Percentiles rank a stretch among this genome's conserved stretches.
Evolutionary conservation across 75 land plant species (phyloP).

Genomic region (Picea glauca): DNA sequence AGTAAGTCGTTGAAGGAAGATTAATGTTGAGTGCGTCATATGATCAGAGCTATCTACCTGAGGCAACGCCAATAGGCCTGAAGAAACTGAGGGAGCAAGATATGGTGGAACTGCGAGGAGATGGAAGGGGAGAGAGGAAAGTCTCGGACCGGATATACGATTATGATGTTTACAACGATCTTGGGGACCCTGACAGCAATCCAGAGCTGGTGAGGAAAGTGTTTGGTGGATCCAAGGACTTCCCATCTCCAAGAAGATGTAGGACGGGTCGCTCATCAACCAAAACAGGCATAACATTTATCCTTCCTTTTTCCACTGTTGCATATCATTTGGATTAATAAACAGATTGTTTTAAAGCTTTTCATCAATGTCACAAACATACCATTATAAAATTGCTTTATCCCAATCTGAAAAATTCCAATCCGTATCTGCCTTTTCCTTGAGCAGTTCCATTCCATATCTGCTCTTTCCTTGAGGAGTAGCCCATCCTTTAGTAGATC

Average conservation of each 20-base stretch:
- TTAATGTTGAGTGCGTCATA: no score
- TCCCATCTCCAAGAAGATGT: constrained; percentile 62
- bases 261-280: constrained; percentile 53
- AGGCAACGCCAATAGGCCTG: no score
- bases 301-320: not conserved
- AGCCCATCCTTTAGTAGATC: no score
- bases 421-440: no score
- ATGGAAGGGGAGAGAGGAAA: constrained; percentile 39
- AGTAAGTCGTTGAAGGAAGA: no score
- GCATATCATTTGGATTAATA: not conserved
- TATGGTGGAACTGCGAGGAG: constrained; percentile 35
- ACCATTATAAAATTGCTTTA: not conserved
- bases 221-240: constrained; percentile 45
- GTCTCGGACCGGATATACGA: no score
- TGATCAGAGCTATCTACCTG: no score
- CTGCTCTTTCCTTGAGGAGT: no score
- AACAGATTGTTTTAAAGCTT: not conserved
- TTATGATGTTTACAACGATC: constrained; percentile 63
- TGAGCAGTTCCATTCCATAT: no score
- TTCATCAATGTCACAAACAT: not conserved
- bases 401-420: not conserved
- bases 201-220: constrained; percentile 24
- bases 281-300: constrained; percentile 27
- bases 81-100: constrained; percentile 39
- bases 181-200: constrained; percentile 51